A percentile compares a stretch with the other conserved stretches of the same genome.
Conservation (phyloP, 2,329 filamentous ascomycete genomes). For the Parastagonospora nodorum region DNA sequence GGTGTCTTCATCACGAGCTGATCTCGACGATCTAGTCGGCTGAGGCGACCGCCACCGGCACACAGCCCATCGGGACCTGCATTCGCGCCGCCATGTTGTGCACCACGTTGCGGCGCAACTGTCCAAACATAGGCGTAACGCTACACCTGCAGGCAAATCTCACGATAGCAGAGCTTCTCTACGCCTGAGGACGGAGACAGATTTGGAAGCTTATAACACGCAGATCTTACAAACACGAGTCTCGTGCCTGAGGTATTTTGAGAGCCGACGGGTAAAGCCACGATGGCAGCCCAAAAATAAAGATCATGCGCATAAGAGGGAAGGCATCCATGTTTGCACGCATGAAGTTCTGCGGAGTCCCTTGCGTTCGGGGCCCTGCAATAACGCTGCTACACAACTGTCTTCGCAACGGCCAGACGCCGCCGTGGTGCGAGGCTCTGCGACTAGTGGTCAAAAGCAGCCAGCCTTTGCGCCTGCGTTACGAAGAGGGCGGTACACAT, state of each 20-base stretch:
- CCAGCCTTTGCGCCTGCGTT: slow-evolving; percentile 15
- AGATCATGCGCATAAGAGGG: slow-evolving; percentile 18
- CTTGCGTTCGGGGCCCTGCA: slow-evolving; percentile 9
- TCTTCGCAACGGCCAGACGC: neutral
- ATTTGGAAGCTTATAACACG: slow-evolving; percentile 4
- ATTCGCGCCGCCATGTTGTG: slow-evolving; percentile 10
- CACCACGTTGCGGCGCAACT: slow-evolving; percentile 25
- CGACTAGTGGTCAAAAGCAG: slow-evolving; percentile 1
- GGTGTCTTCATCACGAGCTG: slow-evolving; percentile 10
- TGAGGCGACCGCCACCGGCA: slow-evolving; percentile 12
- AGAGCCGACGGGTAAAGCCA: slow-evolving; percentile 10
- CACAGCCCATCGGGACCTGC: slow-evolving; percentile 11
- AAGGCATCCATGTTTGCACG: slow-evolving; percentile 15
- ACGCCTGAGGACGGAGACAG: neutral
- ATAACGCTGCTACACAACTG: slow-evolving; percentile 18
- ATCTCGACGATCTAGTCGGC: slow-evolving; percentile 9
- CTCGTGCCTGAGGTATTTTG: neutral
- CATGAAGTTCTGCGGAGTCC: slow-evolving; percentile 19
- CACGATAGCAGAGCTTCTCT: neutral
- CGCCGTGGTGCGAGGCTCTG: neutral
- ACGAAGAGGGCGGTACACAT: slow-evolving; percentile 25
- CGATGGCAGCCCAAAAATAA: slow-evolving; percentile 21
- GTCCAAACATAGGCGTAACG: slow-evolving; percentile 3
- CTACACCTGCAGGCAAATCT: slow-evolving; percentile 13
- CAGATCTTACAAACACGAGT: slow-evolving; percentile 4